phyloP scores from a whole-genome alignment of 129 eudicot genomes.

The Flaveria robusta region DNA sequence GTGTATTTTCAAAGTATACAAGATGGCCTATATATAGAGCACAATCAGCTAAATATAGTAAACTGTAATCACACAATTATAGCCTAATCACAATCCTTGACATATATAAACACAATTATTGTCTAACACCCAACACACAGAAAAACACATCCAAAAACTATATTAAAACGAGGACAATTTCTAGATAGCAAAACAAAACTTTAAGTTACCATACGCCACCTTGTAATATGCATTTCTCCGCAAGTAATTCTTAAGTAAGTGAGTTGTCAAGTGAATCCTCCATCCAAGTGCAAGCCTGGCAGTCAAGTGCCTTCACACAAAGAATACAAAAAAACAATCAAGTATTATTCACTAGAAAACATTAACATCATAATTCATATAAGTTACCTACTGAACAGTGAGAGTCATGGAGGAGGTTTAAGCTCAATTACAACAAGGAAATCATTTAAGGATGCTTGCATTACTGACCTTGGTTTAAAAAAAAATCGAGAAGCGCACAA shows the following conservation, averaged over 20 bases:
- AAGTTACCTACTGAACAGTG: slow-evolving; percentile 12
- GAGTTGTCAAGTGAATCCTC: slow-evolving; percentile 93
- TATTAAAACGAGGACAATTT: slow-evolving; percentile 19
- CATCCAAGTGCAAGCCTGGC: slow-evolving; percentile 93
- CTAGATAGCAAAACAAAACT: slow-evolving; percentile 3
- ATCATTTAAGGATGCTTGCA: neutral
- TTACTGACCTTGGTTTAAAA: too few relatives aligned
- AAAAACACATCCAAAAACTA: neutral
- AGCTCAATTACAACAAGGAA: slow-evolving; percentile 15
- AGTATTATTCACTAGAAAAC: neutral
- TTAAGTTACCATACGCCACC: slow-evolving; percentile 46
- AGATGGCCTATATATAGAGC: too few relatives aligned
- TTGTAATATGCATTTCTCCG: slow-evolving; percentile 91
- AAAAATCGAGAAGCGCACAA: too few relatives aligned
- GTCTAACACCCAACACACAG: neutral
- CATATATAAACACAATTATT: too few relatives aligned
- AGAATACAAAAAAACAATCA: slow-evolving; percentile 16
- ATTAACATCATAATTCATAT: slow-evolving; percentile 3
- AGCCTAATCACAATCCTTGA: too few relatives aligned
- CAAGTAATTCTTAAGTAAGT: slow-evolving; percentile 79
- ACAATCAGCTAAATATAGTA: too few relatives aligned
- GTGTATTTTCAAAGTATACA: too few relatives aligned
- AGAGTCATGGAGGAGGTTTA: neutral
- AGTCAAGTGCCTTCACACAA: slow-evolving; percentile 81
- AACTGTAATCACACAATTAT: too few relatives aligned